Evolutionary conservation across 805 yeast species (phyloP), one percentile per base, ranked within the genome.

Genomic region (Danielia oregonensis): DNA sequence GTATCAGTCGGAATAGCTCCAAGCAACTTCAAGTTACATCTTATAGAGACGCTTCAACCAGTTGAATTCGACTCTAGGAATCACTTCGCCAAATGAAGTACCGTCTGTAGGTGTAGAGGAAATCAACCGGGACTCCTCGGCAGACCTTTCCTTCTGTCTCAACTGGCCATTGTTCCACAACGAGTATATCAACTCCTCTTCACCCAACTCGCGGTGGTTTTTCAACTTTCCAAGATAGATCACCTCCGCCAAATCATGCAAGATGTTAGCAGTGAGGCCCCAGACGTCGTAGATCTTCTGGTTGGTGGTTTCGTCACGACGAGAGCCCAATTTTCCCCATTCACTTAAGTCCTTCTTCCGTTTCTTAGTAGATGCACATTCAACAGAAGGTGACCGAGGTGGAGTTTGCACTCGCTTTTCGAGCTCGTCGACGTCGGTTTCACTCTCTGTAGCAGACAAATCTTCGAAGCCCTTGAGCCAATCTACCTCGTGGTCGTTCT

Each of bases 211-310:
- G 10, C 26, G 24, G 2, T 11, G 22, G 11, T 17, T 12, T 10
- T 17, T 23, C 11, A 19, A 1, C 6, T 25, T 21, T 11, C 37
- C 30, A 21, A 25, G 29, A 24, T 76, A 74, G 3, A 74, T 62
- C 7, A 82, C 65, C 37, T 68, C 70, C 2, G 87, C 80, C 18
- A 84, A 50, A 52, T 84, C 91, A 48, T 76, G 84, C n/a, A 84
- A 52, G 7, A 84, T 83, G 51, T 82, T 82, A 2, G 89, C 91
- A 0, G 93, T 84, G 24, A 84, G 59, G 1, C 94, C 94, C 94
- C 93, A 84, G 4, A 85, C 79, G 49, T 82, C 84, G 49, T 83
- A 76, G 24, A 79, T 70, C 36, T 70, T 66, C 28, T 60, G 63
- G 54, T 76, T 51, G 45, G 71, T 54, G 15, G 43, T 52, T 9